A percentile compares a stretch with the other conserved stretches of the same genome.
These are phyloP conservation scores for Hirsutella thompsonii DNA, from an alignment of 2,329 filamentous ascomycete genomes.

Conservation along the genomic window DNA sequence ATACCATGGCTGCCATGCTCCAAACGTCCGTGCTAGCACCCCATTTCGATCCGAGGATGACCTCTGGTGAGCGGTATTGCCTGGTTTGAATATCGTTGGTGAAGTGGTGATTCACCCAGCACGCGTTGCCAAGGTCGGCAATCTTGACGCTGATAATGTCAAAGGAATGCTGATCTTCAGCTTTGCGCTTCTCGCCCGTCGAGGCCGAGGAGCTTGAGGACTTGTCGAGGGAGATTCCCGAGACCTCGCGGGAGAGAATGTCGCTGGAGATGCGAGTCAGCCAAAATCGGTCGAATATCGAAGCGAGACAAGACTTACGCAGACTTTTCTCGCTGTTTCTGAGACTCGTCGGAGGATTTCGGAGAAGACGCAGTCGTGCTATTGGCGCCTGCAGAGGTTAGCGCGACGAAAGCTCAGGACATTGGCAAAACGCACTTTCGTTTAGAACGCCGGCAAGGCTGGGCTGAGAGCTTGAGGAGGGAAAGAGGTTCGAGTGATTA, in stretches of 20 bases:
- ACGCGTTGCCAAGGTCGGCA: constrained; percentile 93
- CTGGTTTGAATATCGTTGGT: constrained; percentile 98
- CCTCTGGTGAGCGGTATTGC: constrained; percentile 93
- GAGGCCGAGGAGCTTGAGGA: constrained; percentile 35
- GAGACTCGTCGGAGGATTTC: constrained; percentile 47
- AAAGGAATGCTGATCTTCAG: constrained; percentile 40
- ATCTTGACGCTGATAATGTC: constrained; percentile 98
- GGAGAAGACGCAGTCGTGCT: constrained; percentile 30
- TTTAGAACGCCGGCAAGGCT: constrained; percentile 78
- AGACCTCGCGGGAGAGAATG: constrained; percentile 82
- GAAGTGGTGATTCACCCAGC: constrained; percentile 98
- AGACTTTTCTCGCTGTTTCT: constrained; percentile 83
- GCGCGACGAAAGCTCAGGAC: background rate
- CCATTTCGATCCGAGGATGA: constrained; percentile 95
- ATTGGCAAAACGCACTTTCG: constrained; percentile 54
- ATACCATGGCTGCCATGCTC: constrained; percentile 99
- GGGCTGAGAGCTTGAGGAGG: constrained; percentile 48
- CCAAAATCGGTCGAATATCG: constrained; percentile 1
- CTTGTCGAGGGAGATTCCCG: constrained; percentile 86
- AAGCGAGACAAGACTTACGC: constrained; percentile 50
- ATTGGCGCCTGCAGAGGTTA: constrained; percentile 15
- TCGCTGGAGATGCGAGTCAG: constrained; percentile 42
- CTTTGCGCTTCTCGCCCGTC: constrained; percentile 47
- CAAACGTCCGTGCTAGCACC: constrained; percentile 98
- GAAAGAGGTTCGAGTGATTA: constrained; percentile 61